Evolutionary conservation across 2,329 filamentous ascomycete species (phyloP), one percentile per base, ranked within the genome.

Genomic region (Aspergillus sp.): DNA sequence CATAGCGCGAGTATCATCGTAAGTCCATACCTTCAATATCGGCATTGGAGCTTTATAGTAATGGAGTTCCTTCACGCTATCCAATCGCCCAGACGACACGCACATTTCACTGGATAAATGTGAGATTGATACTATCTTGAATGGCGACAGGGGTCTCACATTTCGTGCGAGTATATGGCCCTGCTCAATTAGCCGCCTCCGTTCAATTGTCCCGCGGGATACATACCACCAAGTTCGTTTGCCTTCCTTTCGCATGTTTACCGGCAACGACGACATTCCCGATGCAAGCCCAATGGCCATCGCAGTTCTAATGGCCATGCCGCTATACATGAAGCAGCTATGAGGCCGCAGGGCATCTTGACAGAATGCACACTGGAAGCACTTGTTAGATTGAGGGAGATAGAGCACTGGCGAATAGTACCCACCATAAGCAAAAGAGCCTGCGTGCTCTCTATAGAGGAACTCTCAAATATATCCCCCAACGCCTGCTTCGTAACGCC

Each of bases 241-340:
- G 11, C 37, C 45, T 28, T 51, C 47, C 25, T 39, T 40, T 7
- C 40, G 41, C 3, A 30, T 33, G 15, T 29, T 34, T 10, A 31
- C 26, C 8, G 44, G 32, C 19, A 45, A 17, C n/a, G 44, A 40
- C 11, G 42, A 40, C 38, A 49, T 41, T 14, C 47, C 43, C 6
- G 45, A 52, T 3, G 53, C 49, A 4, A 55, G 40, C 4, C 55
- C 54, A 32, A 58, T 56, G 8, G 53, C 54, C 2, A 54, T 42
- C 3, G 55, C 55, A 12, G 53, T 55, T 17, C 55, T 40, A 3
- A 52, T 50, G 29, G 55, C 53, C 51, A 55, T 57, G 3, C 54
- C 55, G 33, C 50, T 56, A 34, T 57, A 55, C 48, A 57, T 52
- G 39, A 53, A 57, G 35, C 53, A 57, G 34, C 47, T 49, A 40